phyloP scores from a whole-genome alignment of 2,329 filamentous ascomycete species.

The Phialocephala subalpina region DNA sequence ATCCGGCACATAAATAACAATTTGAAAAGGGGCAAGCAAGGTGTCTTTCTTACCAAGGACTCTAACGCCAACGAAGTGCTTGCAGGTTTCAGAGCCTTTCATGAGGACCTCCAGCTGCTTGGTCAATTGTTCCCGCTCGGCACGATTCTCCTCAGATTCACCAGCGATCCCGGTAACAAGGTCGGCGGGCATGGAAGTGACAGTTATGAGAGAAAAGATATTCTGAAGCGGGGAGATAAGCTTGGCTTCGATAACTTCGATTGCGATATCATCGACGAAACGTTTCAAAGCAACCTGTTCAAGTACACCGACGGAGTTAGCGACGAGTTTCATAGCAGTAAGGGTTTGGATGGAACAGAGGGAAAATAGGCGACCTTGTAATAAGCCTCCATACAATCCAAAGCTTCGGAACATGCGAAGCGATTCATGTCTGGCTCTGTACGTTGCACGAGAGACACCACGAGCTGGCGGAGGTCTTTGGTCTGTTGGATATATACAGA shows the following conservation, averaged over 20 bases:
- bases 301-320: neutral
- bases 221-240: constrained; percentile 46
- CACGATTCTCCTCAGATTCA: constrained; percentile 50
- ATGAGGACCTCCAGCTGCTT: constrained; percentile 49
- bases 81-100: constrained; percentile 47
- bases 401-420: constrained; percentile 43
- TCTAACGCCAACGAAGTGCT: constrained; percentile 22
- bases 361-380: constrained; percentile 46
- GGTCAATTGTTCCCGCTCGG: constrained; percentile 46
- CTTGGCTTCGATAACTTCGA: constrained; percentile 52
- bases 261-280: constrained; percentile 53
- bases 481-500: constrained; percentile 29
- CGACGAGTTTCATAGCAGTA: neutral
- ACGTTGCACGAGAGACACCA: constrained; percentile 32
- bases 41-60: constrained; percentile 17
- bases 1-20: constrained; percentile 16
- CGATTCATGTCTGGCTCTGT: constrained; percentile 43
- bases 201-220: constrained; percentile 50
- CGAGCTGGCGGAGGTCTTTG: constrained; percentile 36
- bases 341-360: neutral
- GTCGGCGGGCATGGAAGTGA: constrained; percentile 48
- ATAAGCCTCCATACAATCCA: constrained; percentile 51
- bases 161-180: constrained; percentile 50
- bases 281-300: constrained; percentile 52
- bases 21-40: neutral